phyloP scores from a whole-genome alignment of 345 rosid genomes.

The Clausena lansium region DNA sequence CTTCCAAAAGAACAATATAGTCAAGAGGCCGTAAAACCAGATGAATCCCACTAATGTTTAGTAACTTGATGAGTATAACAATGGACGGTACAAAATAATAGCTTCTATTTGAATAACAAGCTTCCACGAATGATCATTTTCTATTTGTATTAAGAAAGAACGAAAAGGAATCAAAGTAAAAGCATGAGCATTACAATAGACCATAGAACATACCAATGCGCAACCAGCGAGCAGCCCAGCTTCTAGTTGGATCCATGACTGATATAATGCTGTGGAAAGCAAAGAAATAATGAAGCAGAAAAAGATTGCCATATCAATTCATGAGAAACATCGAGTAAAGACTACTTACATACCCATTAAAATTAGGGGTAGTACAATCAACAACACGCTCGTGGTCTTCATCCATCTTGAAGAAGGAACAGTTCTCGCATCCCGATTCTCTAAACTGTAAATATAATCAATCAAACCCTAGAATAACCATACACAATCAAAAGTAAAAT shows the following conservation, averaged over 20 bases:
- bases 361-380: conserved; percentile 85
- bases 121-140: background rate
- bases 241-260: conserved; percentile 90
- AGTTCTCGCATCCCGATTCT: conserved; percentile 87
- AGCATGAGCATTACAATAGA: background rate
- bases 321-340: background rate
- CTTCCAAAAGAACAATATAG: background rate
- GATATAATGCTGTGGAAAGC: conserved; percentile 64
- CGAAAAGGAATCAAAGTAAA: background rate
- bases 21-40: background rate
- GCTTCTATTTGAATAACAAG: background rate
- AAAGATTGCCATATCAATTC: background rate
- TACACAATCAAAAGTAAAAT: background rate
- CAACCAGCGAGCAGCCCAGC: conserved; percentile 99
- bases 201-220: conserved; percentile 61
- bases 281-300: background rate
- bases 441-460: conserved; percentile 40
- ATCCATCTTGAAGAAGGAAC: conserved; percentile 84
- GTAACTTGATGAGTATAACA: background rate
- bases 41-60: background rate
- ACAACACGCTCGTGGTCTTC: conserved; percentile 80
- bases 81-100: conserved; percentile 22
- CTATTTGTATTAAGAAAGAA: background rate
- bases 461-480: background rate
- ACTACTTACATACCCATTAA: conserved; percentile 51